phyloP scores from a whole-genome alignment of 2,329 filamentous ascomycete genomes.

The Phyllosticta citriasiana region DNA sequence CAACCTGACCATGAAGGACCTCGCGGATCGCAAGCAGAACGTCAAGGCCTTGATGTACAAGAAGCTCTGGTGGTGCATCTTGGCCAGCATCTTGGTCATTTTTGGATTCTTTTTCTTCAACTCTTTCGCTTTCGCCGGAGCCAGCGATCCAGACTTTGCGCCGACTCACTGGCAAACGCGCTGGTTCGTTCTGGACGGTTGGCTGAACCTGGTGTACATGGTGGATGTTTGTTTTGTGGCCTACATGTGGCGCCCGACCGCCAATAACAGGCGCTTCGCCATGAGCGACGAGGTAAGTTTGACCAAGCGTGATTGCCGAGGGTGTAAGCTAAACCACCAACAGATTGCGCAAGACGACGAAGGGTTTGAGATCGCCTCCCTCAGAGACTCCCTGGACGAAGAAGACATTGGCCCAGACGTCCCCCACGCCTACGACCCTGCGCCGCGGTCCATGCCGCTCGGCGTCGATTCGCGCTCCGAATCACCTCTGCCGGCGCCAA shows the following conservation, averaged over 20 bases:
- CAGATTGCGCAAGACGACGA: constrained; percentile 94
- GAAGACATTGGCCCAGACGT: constrained; percentile 36
- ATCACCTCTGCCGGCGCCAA: constrained; percentile 45
- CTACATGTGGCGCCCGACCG: constrained; percentile 92
- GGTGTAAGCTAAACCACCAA: constrained; percentile 18
- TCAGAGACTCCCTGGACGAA: constrained; percentile 65
- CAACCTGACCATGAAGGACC: constrained; percentile 88
- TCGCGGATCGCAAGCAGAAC: constrained; percentile 88
- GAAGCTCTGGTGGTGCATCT: constrained; percentile 96
- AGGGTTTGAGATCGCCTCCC: constrained; percentile 91
- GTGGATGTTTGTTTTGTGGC: constrained; percentile 87
- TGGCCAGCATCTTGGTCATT: constrained; percentile 85
- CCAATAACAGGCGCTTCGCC: constrained; percentile 92
- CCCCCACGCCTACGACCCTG: constrained; percentile 32
- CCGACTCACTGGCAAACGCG: constrained; percentile 94
- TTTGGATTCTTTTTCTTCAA: constrained; percentile 99
- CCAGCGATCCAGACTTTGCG: constrained; percentile 76
- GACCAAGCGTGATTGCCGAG: not conserved
- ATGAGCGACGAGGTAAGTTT: constrained; percentile 83
- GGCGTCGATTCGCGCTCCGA: constrained; percentile 19
- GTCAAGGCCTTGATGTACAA: constrained; percentile 94
- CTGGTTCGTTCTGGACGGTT: constrained; percentile 96
- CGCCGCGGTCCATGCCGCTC: constrained; percentile 18
- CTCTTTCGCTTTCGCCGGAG: constrained; percentile 85
- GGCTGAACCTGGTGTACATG: constrained; percentile 93